Evolutionary conservation across 1,139 yeast genomes (phyloP).

Genomic region (Candida tetrigidarum): DNA sequence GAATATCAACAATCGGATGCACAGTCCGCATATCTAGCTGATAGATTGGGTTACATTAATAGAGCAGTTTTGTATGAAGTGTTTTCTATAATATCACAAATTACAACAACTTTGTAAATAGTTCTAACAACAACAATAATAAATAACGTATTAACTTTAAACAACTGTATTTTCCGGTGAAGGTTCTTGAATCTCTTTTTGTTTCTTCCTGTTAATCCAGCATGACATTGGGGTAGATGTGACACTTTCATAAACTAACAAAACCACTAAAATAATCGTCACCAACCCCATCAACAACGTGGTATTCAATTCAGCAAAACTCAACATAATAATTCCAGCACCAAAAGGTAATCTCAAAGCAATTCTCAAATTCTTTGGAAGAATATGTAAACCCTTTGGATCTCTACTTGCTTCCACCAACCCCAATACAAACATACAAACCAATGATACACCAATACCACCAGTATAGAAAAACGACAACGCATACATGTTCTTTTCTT

Average conservation of each 20-base stretch:
- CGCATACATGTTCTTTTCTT: conserved; percentile 35
- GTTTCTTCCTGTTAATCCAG: background rate
- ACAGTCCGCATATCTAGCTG: conserved; percentile 22
- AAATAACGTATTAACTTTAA: too few relatives aligned
- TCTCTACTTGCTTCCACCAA: conserved; percentile 44
- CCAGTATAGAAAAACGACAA: conserved; percentile 54
- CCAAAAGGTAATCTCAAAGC: conserved; percentile 44
- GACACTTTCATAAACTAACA: conserved; percentile 41
- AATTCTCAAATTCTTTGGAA: conserved; percentile 43
- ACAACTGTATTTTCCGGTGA: too few relatives aligned
- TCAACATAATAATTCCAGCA: conserved; percentile 41
- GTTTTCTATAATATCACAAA: conserved; percentile 3
- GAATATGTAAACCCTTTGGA: conserved; percentile 28
- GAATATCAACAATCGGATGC: conserved; percentile 8
- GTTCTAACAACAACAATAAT: too few relatives aligned
- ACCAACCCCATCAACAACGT: conserved; percentile 50
- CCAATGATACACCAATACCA: conserved; percentile 47
- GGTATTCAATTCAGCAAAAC: conserved; percentile 48
- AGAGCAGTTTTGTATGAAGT: conserved; percentile 27
- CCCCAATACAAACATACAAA: conserved; percentile 40
- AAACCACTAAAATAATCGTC: conserved; percentile 33
- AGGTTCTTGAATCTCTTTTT: background rate
- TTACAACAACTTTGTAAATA: background rate
- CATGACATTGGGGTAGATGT: conserved; percentile 30
- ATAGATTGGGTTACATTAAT: conserved; percentile 29